These are phyloP conservation scores for Globisporangium splendens DNA, from an alignment of 352 stramenopile genomes.

Conservation along the genomic window DNA sequence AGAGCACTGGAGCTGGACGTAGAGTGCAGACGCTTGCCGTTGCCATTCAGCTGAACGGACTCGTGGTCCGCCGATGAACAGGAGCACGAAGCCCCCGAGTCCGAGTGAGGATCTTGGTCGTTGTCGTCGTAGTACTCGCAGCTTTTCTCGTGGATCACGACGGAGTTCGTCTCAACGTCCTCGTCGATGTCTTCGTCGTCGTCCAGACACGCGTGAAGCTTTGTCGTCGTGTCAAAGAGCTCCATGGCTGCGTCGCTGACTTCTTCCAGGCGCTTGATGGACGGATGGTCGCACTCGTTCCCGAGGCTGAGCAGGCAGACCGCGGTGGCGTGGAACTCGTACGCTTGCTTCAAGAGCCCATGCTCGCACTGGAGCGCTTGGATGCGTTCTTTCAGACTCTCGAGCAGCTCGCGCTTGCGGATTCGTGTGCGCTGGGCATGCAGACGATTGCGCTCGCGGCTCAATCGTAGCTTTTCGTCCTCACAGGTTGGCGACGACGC, in stretches of 20 bases:
- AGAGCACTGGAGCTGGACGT: slow-evolving; percentile 29
- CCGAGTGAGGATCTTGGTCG: slow-evolving; percentile 20
- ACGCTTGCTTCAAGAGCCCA: slow-evolving; percentile 63
- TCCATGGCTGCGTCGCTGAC: slow-evolving; percentile 37
- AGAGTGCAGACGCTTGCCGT: slow-evolving; percentile 38
- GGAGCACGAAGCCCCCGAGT: slow-evolving; percentile 7
- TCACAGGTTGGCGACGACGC: slow-evolving; percentile 22
- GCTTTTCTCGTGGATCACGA: slow-evolving; percentile 34
- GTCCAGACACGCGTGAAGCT: slow-evolving; percentile 21
- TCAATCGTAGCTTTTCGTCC: slow-evolving; percentile 69
- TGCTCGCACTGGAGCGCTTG: slow-evolving; percentile 55
- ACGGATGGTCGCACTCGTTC: slow-evolving; percentile 28
- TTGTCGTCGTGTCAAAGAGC: slow-evolving; percentile 40
- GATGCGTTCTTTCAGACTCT: slow-evolving; percentile 74
- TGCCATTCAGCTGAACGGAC: slow-evolving; percentile 26
- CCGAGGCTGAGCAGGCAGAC: slow-evolving; percentile 59
- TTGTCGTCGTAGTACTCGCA: slow-evolving; percentile 32
- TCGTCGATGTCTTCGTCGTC: slow-evolving; percentile 29
- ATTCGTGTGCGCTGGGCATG: slow-evolving; percentile 73
- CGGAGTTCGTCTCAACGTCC: slow-evolving; percentile 5
- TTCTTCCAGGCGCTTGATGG: slow-evolving; percentile 50
- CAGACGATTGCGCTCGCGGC: slow-evolving; percentile 70
- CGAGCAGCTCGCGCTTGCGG: slow-evolving; percentile 70
- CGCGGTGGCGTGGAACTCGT: slow-evolving; percentile 71
- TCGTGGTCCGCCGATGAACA: slow-evolving; percentile 19